A percentile compares a stretch with the other conserved stretches of the same genome.
These are phyloP conservation scores for Penicillium brasilianum DNA, from an alignment of 2,329 filamentous ascomycete species.

Conservation along the genomic window DNA sequence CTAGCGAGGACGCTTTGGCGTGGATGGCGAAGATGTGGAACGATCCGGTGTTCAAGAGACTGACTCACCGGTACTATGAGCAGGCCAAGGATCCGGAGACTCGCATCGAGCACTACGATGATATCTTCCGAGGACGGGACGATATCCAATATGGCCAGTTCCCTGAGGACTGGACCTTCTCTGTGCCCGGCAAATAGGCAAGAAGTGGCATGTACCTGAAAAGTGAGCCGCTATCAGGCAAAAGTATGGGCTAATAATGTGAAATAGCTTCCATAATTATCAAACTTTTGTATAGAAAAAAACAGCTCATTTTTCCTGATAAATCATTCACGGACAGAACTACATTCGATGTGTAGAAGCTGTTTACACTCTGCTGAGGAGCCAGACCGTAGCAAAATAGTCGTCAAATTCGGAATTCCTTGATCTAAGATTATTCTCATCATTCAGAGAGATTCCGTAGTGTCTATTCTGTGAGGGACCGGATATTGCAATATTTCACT, in stretches of 20 bases:
- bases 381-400: not conserved
- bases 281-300: not conserved
- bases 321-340: not conserved
- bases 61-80: constrained; percentile 34
- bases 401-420: too few relatives aligned
- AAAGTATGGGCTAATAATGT: not conserved
- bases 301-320: not conserved
- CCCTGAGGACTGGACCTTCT: constrained; percentile 38
- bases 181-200: constrained; percentile 14
- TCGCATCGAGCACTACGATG: constrained; percentile 36
- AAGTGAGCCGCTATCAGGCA: not conserved
- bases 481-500: not conserved
- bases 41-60: constrained; percentile 31
- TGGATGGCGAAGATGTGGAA: constrained; percentile 46
- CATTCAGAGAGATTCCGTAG: not conserved
- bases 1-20: constrained; percentile 32
- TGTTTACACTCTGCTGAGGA: too few relatives aligned
- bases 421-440: not conserved
- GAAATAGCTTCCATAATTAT: not conserved
- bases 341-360: not conserved
- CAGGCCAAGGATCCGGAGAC: constrained; percentile 38
- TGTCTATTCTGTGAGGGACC: not conserved
- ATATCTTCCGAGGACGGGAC: constrained; percentile 35
- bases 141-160: constrained; percentile 37
- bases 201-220: not conserved